Base-by-base conservation (phyloP, 1,284 basidiomycete species). In the Lentinula novae-zelandiae region DNA sequence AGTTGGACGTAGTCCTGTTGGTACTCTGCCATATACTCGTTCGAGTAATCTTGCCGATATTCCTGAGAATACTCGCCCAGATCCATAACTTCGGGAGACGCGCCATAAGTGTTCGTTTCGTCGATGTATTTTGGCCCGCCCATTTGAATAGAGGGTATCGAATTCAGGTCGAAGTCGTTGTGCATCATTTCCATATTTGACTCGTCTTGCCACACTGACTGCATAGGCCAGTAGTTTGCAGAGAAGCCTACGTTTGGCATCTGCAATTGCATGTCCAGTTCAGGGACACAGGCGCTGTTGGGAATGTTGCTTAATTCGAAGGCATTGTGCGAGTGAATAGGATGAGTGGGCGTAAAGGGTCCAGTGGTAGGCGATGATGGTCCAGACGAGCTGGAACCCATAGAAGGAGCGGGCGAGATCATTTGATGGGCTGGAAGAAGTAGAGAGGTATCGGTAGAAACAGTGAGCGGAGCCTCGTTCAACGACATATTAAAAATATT, bases 131-230 rank as follows among this genome's bases (percentile, higher is more conserved):
- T 76, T 31, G 72, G 68, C 46, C 73, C 60, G 10, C 72, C 74
- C 38, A 78, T 67, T 54, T 77, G 72, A 58, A 76, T 70, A 1
- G 75, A 69, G 0, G 76, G 76, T 55, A 79, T 79, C 13, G 75
- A 69, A 60, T 65, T 68, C 46, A 80, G 62, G 57, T 80, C 78
- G 55, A 78, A 79, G 64, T 79, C 78, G 62, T 76, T 72, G 48
- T 70, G 69, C 31, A 73, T 62, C 20, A 77, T 65, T 1, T 17
- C 53, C 34, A 71, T 65, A 1, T 70, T 68, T 3, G 70, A 64
- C 49, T 67, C 70, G 48, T 61, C 64, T 17, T 66, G 63, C 75
- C 75, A 76, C 9, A 71, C 57, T 4, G 63, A 53, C 17, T 46
- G 44, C 49, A 63, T 64, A 17, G 70, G 70, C 76, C 77, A 79